phyloP scores from a whole-genome alignment of 768 basidiomycete species.

The Arthromyces matolae region DNA sequence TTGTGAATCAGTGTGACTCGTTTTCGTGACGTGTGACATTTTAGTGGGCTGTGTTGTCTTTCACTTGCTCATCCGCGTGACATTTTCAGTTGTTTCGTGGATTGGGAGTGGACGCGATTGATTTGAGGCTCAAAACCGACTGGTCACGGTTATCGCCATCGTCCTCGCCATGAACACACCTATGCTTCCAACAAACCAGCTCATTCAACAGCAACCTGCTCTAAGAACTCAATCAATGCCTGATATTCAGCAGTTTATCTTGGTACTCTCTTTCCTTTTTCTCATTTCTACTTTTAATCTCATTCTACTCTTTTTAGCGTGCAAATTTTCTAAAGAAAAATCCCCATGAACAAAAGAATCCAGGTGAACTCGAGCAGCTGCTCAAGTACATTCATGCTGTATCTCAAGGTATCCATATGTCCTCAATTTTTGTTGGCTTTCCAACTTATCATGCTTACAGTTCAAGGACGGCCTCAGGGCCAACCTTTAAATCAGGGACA shows the following conservation, averaged over 20 bases:
- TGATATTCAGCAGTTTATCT: constrained; percentile 42
- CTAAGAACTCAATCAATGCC: constrained; percentile 25
- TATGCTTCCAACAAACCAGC: constrained; percentile 39
- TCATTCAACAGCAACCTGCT: constrained; percentile 23
- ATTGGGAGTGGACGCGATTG: constrained; percentile 23
- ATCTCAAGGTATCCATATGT: constrained; percentile 31
- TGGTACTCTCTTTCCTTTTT: too few relatives aligned
- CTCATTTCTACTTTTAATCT: too few relatives aligned
- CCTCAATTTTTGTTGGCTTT: constrained; percentile 4
- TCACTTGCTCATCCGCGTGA: constrained; percentile 32
- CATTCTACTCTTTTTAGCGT: constrained; percentile 41
- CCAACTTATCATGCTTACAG: constrained; percentile 4
- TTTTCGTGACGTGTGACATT: constrained; percentile 20
- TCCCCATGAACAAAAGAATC: constrained; percentile 44
- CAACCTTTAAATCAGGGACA: constrained; percentile 32
- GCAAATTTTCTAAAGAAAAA: constrained; percentile 48
- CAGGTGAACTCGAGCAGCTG: constrained; percentile 43
- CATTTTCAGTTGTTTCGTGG: constrained; percentile 21
- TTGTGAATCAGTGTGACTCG: constrained; percentile 19
- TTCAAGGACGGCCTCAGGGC: constrained; percentile 22
- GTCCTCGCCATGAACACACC: constrained; percentile 32
- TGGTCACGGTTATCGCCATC: constrained; percentile 9
- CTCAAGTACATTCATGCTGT: constrained; percentile 46
- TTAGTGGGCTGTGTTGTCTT: constrained; percentile 26
- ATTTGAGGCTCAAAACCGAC: constrained; percentile 17